Evolutionary conservation across 2,329 filamentous ascomycete species (phyloP), one percentile per base, ranked within the genome.

Genomic region (Colletotrichum phormii): DNA sequence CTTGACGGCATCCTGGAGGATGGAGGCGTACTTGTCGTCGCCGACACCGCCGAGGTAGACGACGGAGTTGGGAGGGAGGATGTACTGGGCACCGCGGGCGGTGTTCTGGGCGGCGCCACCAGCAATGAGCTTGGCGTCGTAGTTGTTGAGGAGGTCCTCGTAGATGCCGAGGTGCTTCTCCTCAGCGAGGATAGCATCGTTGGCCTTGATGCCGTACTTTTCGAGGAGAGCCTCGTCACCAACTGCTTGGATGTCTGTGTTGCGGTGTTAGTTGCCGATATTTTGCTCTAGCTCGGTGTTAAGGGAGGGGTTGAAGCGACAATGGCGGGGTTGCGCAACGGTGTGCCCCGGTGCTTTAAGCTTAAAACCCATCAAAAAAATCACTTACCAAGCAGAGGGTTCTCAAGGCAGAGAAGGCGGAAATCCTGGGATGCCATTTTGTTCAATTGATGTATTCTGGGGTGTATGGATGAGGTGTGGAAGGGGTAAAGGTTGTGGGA

Each of bases 61-160:
- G 80, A 97, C 95, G 75, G 94, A 96, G 87, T 98, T 93, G 74
- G 93, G 87, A 37, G 94, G 92, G 70, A 99, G 94, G 76, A 98
- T 92, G 89, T 99, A 99, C 91, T 97, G 94, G 76, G 96, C 97
- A 78, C 97, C 97, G 81, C 97, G 93, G 78, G 97, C 96, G 66
- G 95, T 97, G 90, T 99, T 99, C 87, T 99, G 97, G 35, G 97
- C 97, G 69, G 97, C 97, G 80, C 97, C 97, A 77, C 97, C 97
- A 67, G 97, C 95, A 81, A 98, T 97, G 82, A 98, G 89, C 86
- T 97, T 97, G 75, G 96, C 96, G 79, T 97, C 91, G 86, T 92
- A 94, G 89, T 97, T 96, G 85, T 94, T 93, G 79, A 98, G 90
- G 77, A 98, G 90, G 81, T 99, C 97, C 82, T 98, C 95, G 85